Evolutionary conservation across 352 stramenopile species (phyloP).

Genomic region (Globisporangium acanthophoron): DNA sequence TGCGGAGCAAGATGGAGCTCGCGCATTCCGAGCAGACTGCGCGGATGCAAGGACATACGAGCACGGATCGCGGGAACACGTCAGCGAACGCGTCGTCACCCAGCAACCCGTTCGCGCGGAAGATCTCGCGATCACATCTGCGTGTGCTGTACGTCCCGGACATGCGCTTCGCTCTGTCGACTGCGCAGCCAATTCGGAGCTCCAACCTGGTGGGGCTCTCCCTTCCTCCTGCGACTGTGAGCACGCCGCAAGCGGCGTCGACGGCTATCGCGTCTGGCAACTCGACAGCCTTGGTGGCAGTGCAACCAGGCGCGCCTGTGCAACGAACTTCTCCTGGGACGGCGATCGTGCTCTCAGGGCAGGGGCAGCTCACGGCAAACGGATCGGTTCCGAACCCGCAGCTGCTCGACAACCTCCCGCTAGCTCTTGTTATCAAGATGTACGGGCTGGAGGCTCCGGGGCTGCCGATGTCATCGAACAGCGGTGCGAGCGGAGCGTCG

Average conservation of each 20-base stretch:
- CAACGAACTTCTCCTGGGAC: constrained; percentile 14
- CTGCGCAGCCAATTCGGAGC: constrained; percentile 38
- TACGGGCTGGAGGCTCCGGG: constrained; percentile 77
- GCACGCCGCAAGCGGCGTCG: constrained; percentile 7
- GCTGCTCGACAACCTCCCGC: constrained; percentile 66
- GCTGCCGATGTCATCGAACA: constrained; percentile 39
- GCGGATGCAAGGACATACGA: constrained; percentile 48
- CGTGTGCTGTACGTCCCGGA: constrained; percentile 57
- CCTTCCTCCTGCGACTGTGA: constrained; percentile 15
- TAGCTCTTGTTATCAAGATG: constrained; percentile 77
- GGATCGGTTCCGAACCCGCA: constrained; percentile 6
- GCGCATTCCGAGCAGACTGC: constrained; percentile 74
- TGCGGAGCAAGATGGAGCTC: constrained; percentile 86
- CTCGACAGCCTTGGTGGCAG: constrained; percentile 41
- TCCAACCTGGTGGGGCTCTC: constrained; percentile 27
- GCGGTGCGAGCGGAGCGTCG: constrained; percentile 4
- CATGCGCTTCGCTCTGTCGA: constrained; percentile 58
- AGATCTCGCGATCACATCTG: constrained; percentile 53
- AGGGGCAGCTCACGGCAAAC: constrained; percentile 6
- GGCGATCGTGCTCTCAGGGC: constrained; percentile 14
- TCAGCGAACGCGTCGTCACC: constrained; percentile 19
- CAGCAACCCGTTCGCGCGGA: constrained; percentile 44
- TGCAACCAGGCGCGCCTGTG: constrained; percentile 16
- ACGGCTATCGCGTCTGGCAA: constrained; percentile 6
- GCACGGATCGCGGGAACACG: constrained; percentile 25